Evolutionary conservation across 805 yeast species (phyloP).

Genomic region (Soucietia sequanensis): DNA sequence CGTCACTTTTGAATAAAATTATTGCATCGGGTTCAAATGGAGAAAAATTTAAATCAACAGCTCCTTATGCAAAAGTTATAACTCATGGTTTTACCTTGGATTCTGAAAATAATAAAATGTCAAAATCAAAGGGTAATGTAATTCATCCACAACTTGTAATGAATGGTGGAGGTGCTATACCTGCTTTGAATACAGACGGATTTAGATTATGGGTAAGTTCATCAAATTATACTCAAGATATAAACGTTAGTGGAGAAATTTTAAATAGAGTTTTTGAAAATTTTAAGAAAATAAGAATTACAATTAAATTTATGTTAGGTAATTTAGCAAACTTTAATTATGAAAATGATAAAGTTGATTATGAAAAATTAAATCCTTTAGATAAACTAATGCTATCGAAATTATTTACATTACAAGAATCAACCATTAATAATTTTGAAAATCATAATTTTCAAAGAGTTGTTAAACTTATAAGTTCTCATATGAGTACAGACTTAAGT

Average conservation of each 20-base stretch:
- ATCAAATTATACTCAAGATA: constrained; percentile 80
- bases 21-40: constrained; percentile 47
- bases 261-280: constrained; percentile 76
- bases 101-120: constrained; percentile 85
- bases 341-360: constrained; percentile 28
- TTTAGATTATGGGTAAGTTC: constrained; percentile 88
- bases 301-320: constrained; percentile 79
- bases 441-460: constrained; percentile 67
- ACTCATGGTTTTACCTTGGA: constrained; percentile 96
- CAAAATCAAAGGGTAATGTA: constrained; percentile 86
- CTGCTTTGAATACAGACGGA: constrained; percentile 86
- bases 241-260: constrained; percentile 69
- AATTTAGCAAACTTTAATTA: constrained; percentile 52
- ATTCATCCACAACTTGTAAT: constrained; percentile 69
- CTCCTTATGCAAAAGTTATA: constrained; percentile 71
- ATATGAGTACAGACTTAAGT: constrained; percentile 73
- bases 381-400: constrained; percentile 67
- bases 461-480: constrained; percentile 63
- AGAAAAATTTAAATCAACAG: constrained; percentile 24
- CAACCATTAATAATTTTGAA: constrained; percentile 46
- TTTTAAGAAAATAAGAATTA: constrained; percentile 76
- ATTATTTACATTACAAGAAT: constrained; percentile 45
- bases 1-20: constrained; percentile 78
- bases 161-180: constrained; percentile 51
- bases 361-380: constrained; percentile 34